A percentile compares a stretch with the other conserved stretches of the same genome.
Conservation (phyloP, 305 asterid genomes). For the Rubia tinctorum region DNA sequence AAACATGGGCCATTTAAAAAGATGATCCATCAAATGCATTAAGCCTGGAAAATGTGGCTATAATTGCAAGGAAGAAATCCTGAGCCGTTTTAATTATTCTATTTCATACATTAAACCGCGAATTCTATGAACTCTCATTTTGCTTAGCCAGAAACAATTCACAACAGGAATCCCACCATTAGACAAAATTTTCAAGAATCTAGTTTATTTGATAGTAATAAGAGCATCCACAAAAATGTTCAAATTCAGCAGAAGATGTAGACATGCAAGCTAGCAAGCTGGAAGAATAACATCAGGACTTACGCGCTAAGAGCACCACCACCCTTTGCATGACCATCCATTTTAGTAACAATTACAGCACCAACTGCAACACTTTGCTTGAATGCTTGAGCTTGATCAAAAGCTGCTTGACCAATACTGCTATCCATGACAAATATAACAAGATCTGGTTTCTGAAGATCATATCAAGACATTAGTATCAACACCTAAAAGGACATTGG, state of each 20-base stretch:
- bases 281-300: constrained; percentile 28
- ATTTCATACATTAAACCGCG: not conserved
- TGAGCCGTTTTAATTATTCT: too few species aligned
- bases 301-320: constrained; percentile 99
- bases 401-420: constrained; percentile 98
- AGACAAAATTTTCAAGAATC: not conserved
- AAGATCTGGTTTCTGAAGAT: constrained; percentile 86
- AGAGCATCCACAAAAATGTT: not conserved
- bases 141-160: not conserved
- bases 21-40: not conserved
- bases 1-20: not conserved
- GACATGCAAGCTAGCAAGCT: not conserved
- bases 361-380: constrained; percentile 96
- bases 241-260: not conserved
- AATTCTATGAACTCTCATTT: not conserved
- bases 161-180: not conserved
- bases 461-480: constrained; percentile 14
- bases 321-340: constrained; percentile 99
- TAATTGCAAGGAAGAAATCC: not conserved
- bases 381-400: constrained; percentile 97
- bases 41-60: not conserved
- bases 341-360: constrained; percentile 91
- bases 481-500: not conserved
- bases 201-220: not conserved
- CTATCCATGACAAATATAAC: constrained; percentile 96